A percentile compares a stretch with the other conserved stretches of the same genome.
phyloP scores from a whole-genome alignment of 129 eudicot species.

The Artemisia tridentata region DNA sequence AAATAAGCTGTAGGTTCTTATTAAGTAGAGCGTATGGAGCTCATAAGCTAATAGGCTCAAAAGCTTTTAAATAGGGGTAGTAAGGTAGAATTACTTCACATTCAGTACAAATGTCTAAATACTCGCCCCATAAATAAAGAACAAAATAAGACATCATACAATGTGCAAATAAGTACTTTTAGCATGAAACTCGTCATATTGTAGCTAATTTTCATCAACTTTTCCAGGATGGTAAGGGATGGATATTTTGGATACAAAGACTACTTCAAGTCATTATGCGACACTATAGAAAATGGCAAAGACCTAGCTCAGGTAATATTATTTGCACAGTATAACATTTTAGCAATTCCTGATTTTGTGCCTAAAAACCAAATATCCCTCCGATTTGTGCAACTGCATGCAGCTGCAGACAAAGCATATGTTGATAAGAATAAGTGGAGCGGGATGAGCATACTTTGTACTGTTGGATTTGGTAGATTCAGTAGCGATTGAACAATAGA shows the following conservation, averaged over 20 bases:
- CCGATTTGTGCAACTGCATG: constrained; percentile 27
- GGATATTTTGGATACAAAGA: constrained; percentile 55
- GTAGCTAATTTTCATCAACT: background rate
- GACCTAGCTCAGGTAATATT: constrained; percentile 57
- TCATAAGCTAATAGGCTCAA: no score
- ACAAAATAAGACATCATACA: background rate
- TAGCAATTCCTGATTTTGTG: background rate
- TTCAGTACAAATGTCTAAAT: background rate
- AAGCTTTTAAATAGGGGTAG: constrained; percentile 1
- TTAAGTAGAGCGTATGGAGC: no score
- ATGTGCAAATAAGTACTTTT: background rate
- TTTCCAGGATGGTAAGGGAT: constrained; percentile 54
- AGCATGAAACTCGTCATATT: background rate
- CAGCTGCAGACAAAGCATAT: constrained; percentile 51
- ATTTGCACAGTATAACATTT: background rate
- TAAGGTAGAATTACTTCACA: constrained; percentile 38
- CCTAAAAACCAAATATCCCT: background rate
- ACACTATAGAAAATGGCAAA: constrained; percentile 43
- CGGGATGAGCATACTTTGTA: constrained; percentile 51
- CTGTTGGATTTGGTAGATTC: constrained; percentile 53
- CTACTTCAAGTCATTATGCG: constrained; percentile 55
- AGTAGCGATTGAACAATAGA: constrained; percentile 58
- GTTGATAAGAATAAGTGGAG: constrained; percentile 51
- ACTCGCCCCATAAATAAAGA: background rate
- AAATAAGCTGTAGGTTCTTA: no score